These are phyloP conservation scores for Lactifluus piperatus DNA, from an alignment of 768 basidiomycete genomes.

Conservation along the genomic window DNA sequence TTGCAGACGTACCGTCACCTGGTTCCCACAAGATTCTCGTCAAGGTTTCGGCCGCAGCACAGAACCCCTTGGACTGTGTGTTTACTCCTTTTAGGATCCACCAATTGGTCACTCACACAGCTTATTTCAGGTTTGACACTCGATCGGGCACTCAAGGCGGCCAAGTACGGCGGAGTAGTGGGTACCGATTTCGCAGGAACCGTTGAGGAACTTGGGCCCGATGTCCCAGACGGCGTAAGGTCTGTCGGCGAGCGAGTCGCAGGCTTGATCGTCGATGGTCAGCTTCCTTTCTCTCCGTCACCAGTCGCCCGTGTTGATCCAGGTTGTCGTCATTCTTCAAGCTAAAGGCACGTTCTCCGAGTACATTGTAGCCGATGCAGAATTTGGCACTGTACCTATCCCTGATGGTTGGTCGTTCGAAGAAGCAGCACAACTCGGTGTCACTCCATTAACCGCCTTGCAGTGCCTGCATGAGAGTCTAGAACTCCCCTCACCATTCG, in stretches of 20 bases:
- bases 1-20: slow-evolving; percentile 3
- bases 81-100: not conserved
- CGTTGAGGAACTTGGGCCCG: slow-evolving; percentile 16
- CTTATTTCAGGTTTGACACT: not conserved
- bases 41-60: slow-evolving; percentile 5
- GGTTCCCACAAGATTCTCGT: slow-evolving; percentile 9
- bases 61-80: slow-evolving; percentile 13
- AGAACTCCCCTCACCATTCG: slow-evolving; percentile 9
- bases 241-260: slow-evolving; percentile 18
- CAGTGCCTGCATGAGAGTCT: slow-evolving; percentile 14
- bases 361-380: slow-evolving; percentile 12
- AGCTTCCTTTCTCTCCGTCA: not conserved
- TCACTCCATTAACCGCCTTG: slow-evolving; percentile 14
- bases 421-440: slow-evolving; percentile 16
- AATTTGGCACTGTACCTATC: not conserved
- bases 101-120: not conserved
- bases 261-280: not conserved
- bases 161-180: slow-evolving; percentile 1
- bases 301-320: not conserved
- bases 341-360: slow-evolving; percentile 12
- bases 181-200: slow-evolving; percentile 18
- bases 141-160: not conserved
- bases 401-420: slow-evolving; percentile 16
- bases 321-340: not conserved
- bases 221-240: slow-evolving; percentile 12